Conservation (phyloP, 306 rosid genomes). For the Cercis canadensis region DNA sequence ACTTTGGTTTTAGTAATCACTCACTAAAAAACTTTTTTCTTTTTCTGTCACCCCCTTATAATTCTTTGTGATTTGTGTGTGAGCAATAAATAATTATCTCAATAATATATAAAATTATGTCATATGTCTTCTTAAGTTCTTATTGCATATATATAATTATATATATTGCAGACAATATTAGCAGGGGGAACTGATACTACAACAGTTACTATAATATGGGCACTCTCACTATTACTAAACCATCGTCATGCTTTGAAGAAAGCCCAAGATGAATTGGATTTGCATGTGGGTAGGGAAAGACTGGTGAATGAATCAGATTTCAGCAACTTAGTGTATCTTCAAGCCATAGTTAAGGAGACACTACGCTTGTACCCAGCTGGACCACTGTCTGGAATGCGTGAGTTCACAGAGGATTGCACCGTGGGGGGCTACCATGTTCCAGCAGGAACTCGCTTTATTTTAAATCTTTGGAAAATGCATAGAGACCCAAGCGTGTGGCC, state of each 20-base stretch:
- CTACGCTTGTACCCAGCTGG: conserved; percentile 56
- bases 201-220: conserved; percentile 48
- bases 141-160: no score
- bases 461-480: conserved; percentile 58
- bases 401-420: conserved; percentile 48
- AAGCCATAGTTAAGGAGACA: conserved; percentile 58
- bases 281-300: conserved; percentile 55
- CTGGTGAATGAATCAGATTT: conserved; percentile 35
- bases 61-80: no score
- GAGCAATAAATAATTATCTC: no score
- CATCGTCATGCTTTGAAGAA: conserved; percentile 34
- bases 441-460: conserved; percentile 48
- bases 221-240: conserved; percentile 41
- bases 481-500: conserved; percentile 52
- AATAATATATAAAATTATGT: no score
- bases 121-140: no score
- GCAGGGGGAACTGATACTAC: conserved; percentile 58
- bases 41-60: no score
- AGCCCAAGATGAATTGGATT: conserved; percentile 55
- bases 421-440: conserved; percentile 47
- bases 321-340: conserved; percentile 41
- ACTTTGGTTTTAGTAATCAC: no score
- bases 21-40: no score
- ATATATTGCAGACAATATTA: no score
- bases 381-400: conserved; percentile 42